Conservation (phyloP, 2,329 filamentous ascomycete genomes). For the Fusarium sp. region DNA sequence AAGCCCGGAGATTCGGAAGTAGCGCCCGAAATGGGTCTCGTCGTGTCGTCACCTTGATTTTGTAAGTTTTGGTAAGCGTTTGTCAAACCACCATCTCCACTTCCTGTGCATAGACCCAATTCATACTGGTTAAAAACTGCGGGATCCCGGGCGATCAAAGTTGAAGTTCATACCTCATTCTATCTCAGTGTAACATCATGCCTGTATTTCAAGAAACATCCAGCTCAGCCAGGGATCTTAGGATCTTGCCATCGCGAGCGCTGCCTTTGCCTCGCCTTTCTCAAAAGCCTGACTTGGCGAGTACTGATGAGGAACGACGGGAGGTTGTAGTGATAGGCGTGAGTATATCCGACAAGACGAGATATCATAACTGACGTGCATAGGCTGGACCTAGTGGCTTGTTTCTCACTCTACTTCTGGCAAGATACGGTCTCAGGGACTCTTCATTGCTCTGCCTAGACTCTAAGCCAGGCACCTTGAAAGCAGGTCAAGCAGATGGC, state of each 20-base stretch:
- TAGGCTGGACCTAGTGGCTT: constrained; percentile 17
- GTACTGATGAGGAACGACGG: neutral
- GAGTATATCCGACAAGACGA: accelerated
- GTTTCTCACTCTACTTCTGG: constrained; percentile 4
- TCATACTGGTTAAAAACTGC: neutral
- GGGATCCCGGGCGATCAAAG: neutral
- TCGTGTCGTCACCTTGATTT: neutral
- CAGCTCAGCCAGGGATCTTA: neutral
- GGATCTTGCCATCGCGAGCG: constrained; percentile 12
- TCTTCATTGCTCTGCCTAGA: constrained; percentile 5
- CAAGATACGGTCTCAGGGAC: constrained; percentile 11
- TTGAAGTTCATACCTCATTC: neutral
- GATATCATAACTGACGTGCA: accelerated
- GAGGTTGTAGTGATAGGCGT: constrained; percentile 19
- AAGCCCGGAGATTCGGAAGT: constrained; percentile 10
- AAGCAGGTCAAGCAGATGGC: constrained; percentile 21
- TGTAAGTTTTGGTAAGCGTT: constrained; percentile 8
- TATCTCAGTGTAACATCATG: neutral
- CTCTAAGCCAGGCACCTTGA: constrained; percentile 10
- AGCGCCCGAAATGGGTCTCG: neutral
- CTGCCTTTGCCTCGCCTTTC: constrained; percentile 8
- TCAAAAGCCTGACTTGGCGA: neutral
- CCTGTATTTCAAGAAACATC: constrained; percentile 23
- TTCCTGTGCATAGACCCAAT: neutral
- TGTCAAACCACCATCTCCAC: neutral